These are phyloP conservation scores for Nadsonia starkeyi-henricii DNA, from an alignment of 1,139 yeast genomes.

Conservation along the genomic window DNA sequence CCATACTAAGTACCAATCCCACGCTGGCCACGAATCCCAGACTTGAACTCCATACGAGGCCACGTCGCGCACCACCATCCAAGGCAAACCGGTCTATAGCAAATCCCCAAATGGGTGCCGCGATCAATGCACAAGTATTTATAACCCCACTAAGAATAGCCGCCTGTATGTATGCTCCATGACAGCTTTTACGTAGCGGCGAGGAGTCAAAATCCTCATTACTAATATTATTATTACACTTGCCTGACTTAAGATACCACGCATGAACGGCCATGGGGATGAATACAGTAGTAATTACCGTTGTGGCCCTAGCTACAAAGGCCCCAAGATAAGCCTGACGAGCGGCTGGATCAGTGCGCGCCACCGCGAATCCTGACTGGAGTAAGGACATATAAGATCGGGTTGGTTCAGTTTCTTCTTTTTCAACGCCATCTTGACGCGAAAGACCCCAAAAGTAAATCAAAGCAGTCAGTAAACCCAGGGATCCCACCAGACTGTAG, in stretches of 20 bases:
- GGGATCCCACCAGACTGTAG: slow-evolving; percentile 34
- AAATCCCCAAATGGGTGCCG: slow-evolving; percentile 53
- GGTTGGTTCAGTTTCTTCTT: slow-evolving; percentile 1
- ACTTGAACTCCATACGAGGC: slow-evolving; percentile 25
- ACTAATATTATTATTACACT: slow-evolving; percentile 14
- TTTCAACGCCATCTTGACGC: slow-evolving; percentile 19
- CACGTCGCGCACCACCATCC: slow-evolving; percentile 31
- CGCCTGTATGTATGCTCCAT: slow-evolving; percentile 49
- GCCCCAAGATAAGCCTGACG: slow-evolving; percentile 47
- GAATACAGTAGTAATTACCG: slow-evolving; percentile 47
- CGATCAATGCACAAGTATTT: slow-evolving; percentile 40
- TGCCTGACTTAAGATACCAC: slow-evolving; percentile 23
- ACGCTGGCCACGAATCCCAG: slow-evolving; percentile 28
- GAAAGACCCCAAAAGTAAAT: slow-evolving; percentile 35
- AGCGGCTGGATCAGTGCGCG: slow-evolving; percentile 23
- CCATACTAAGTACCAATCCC: slow-evolving; percentile 22
- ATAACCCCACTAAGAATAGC: slow-evolving; percentile 58
- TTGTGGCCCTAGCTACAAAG: slow-evolving; percentile 49
- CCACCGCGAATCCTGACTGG: slow-evolving; percentile 32
- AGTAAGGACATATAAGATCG: slow-evolving; percentile 28
- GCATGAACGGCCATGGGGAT: slow-evolving; percentile 51
- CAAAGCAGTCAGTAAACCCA: slow-evolving; percentile 29
- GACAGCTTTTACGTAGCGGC: slow-evolving; percentile 30
- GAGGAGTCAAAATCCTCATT: slow-evolving; percentile 18
- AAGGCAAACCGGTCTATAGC: slow-evolving; percentile 31